Evolutionary conservation across 495 filamentous ascomycete species (phyloP).

Genomic region (Xylaria longipes): DNA sequence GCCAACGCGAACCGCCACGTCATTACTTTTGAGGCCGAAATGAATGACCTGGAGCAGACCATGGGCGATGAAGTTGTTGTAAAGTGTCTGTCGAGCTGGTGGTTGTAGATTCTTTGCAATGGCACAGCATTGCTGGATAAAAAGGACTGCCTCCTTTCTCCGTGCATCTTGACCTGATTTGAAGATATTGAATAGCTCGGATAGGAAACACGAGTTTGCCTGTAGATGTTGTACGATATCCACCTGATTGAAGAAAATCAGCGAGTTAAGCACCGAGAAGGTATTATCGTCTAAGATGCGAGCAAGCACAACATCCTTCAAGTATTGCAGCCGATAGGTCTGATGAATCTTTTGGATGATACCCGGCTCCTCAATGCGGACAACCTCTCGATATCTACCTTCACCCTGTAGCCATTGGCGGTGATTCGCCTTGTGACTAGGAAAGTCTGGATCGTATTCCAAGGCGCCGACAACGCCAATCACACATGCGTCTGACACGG

Average conservation of each 20-base stretch:
- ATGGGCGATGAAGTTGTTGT: slow-evolving; percentile 85
- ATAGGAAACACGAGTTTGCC: slow-evolving; percentile 74
- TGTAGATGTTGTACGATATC: slow-evolving; percentile 96
- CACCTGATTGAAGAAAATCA: slow-evolving; percentile 99
- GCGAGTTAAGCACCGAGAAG: slow-evolving; percentile 94
- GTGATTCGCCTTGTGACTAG: slow-evolving; percentile 98
- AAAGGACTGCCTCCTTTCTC: slow-evolving; percentile 92
- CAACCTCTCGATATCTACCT: slow-evolving; percentile 94
- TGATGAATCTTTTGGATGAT: slow-evolving; percentile 92
- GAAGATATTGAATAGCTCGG: slow-evolving; percentile 91
- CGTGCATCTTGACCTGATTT: slow-evolving; percentile 68
- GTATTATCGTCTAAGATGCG: slow-evolving; percentile 97
- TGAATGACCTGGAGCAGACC: slow-evolving; percentile 90
- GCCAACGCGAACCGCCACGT: slow-evolving; percentile 85
- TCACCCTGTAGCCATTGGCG: slow-evolving; percentile 89
- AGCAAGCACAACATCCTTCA: slow-evolving; percentile 98
- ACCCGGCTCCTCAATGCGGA: slow-evolving; percentile 79
- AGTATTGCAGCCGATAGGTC: slow-evolving; percentile 93
- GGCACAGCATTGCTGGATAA: slow-evolving; percentile 94
- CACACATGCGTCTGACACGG: slow-evolving; percentile 87
- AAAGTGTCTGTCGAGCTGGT: slow-evolving; percentile 77
- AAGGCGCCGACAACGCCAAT: slow-evolving; percentile 94
- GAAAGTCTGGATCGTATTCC: slow-evolving; percentile 98
- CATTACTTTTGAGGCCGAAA: slow-evolving; percentile 83
- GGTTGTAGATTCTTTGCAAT: slow-evolving; percentile 94